These are phyloP conservation scores for Globisporangium camurandrum DNA, from an alignment of 352 stramenopile genomes.

Conservation along the genomic window DNA sequence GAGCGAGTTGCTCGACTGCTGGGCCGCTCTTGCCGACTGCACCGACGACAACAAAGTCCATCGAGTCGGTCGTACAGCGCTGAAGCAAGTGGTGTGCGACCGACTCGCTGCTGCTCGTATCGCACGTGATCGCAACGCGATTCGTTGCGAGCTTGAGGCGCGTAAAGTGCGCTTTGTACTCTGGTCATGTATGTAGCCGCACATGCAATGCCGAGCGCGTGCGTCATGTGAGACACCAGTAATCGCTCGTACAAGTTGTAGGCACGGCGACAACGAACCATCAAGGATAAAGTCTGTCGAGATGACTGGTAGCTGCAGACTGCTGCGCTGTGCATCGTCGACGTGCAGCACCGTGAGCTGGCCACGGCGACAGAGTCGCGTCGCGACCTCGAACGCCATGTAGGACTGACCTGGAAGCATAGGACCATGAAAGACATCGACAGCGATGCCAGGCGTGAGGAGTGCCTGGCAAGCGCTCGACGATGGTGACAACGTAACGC, in stretches of 20 bases:
- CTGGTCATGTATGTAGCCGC: constrained; percentile 9
- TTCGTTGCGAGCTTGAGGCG: constrained; percentile 33
- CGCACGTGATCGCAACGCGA: constrained; percentile 27
- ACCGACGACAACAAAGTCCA: constrained; percentile 49
- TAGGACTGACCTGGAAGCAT: constrained; percentile 41
- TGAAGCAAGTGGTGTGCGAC: constrained; percentile 33
- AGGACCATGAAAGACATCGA: background rate
- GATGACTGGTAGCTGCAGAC: constrained; percentile 46
- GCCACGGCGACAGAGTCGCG: constrained; percentile 39
- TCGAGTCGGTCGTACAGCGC: background rate
- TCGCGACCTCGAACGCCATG: constrained; percentile 42
- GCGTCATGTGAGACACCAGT: background rate
- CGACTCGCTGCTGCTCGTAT: constrained; percentile 11
- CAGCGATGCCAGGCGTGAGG: background rate
- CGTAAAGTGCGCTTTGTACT: constrained; percentile 42
- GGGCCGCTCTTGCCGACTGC: constrained; percentile 52
- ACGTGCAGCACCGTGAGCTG: constrained; percentile 35
- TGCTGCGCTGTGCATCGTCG: constrained; percentile 34
- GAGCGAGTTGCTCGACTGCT: constrained; percentile 42
- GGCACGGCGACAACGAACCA: constrained; percentile 14
- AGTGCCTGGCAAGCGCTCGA: no score
- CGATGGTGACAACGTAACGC: no score
- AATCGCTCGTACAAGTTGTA: background rate
- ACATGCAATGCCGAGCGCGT: background rate
- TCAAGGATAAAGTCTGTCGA: constrained; percentile 50